Conservation (phyloP, 345 rosid species). For the Psidium friedrichsthalianum region DNA sequence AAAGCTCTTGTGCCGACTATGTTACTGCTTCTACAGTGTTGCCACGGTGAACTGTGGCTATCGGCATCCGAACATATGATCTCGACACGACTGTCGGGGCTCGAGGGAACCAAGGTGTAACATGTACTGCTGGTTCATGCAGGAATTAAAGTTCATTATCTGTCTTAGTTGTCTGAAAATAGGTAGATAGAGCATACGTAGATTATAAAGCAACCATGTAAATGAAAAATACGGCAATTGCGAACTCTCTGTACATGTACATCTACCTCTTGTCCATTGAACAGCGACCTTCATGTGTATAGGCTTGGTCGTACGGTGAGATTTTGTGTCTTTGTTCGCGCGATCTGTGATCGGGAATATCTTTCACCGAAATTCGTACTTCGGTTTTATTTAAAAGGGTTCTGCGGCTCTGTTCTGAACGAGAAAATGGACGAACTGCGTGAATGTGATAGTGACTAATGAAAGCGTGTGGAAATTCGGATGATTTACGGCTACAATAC, state of each 20-base stretch:
- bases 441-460: too few species aligned
- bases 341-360: too few species aligned
- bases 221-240: too few species aligned
- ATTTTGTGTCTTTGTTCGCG: too few species aligned
- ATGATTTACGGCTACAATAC: too few species aligned
- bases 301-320: background rate
- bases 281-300: background rate
- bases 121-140: background rate
- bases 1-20: background rate
- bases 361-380: too few species aligned
- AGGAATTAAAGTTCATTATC: background rate
- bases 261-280: too few species aligned
- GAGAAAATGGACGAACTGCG: too few species aligned
- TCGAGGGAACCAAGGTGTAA: background rate
- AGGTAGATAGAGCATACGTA: background rate
- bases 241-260: too few species aligned
- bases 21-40: background rate
- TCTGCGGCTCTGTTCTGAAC: too few species aligned
- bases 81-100: background rate
- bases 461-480: too few species aligned
- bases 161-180: background rate
- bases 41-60: background rate
- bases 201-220: background rate
- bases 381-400: too few species aligned
- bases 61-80: background rate